Conservation (phyloP, 2,329 filamentous ascomycete genomes). For the Cytospora schulzeri region DNA sequence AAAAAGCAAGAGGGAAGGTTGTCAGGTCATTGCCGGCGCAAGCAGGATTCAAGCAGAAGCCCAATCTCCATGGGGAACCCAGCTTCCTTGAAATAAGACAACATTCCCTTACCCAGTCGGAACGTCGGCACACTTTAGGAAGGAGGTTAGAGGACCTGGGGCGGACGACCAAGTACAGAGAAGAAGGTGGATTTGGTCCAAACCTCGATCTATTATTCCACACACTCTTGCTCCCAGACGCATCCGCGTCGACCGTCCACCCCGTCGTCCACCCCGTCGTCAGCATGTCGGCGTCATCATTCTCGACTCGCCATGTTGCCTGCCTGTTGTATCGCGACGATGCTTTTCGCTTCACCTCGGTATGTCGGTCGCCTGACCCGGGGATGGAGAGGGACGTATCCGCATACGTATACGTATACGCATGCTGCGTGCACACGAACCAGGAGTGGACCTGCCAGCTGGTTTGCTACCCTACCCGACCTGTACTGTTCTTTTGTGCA, state of each 20-base stretch:
- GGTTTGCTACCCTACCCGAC: background rate
- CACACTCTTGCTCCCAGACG: too few species aligned
- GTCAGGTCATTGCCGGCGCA: conserved; percentile 1
- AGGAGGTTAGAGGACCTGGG: conserved; percentile 18
- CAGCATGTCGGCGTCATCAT: background rate
- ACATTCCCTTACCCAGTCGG: conserved; percentile 8
- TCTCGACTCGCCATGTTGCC: background rate
- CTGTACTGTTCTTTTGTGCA: background rate
- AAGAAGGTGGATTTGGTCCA: background rate
- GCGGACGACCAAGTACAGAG: background rate
- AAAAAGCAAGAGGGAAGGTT: background rate
- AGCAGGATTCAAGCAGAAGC: background rate
- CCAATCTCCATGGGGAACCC: conserved; percentile 14
- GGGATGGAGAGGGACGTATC: background rate
- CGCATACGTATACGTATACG: background rate
- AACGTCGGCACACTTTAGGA: conserved; percentile 12
- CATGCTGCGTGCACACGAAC: background rate
- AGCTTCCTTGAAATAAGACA: background rate
- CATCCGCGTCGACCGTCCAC: background rate
- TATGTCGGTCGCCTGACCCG: background rate
- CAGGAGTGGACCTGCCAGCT: background rate
- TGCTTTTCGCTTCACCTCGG: background rate
- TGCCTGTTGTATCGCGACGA: background rate
- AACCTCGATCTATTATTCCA: background rate
- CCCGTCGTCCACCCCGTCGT: background rate